Conservation (phyloP, 2,329 filamentous ascomycete genomes). For the Colletotrichum tamarilloi region DNA sequence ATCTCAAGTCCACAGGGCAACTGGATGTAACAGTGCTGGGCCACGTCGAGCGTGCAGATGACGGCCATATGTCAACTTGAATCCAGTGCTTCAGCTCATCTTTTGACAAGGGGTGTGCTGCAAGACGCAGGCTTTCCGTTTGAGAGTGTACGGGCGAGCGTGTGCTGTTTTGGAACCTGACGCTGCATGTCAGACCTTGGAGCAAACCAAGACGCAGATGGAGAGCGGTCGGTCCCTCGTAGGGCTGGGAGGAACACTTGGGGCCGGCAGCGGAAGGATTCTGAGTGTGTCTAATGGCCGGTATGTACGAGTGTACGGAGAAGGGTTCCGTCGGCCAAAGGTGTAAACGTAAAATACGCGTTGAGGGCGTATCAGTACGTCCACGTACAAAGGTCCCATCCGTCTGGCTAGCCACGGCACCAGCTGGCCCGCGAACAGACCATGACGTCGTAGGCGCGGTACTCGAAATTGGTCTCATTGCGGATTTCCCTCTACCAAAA, state of each 20-base stretch:
- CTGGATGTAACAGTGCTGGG: constrained; percentile 16
- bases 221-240: constrained; percentile 23
- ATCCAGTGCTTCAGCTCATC: constrained; percentile 14
- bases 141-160: constrained; percentile 19
- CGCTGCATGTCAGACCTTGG: constrained; percentile 35
- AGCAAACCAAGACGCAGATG: constrained; percentile 7
- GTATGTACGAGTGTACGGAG: neutral
- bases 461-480: neutral
- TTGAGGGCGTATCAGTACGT: neutral
- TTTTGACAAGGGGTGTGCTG: neutral
- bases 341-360: constrained; percentile 10
- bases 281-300: constrained; percentile 18
- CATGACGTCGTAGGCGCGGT: constrained; percentile 2
- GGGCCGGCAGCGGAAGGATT: constrained; percentile 36
- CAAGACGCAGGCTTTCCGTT: constrained; percentile 21
- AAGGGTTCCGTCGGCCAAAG: neutral
- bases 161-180: constrained; percentile 28
- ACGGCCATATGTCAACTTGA: constrained; percentile 18
- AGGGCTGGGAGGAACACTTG: constrained; percentile 32
- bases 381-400: neutral
- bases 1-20: constrained; percentile 9
- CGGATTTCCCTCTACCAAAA: neutral
- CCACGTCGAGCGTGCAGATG: constrained; percentile 28
- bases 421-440: neutral
- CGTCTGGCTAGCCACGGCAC: constrained; percentile 12